Evolutionary conservation across 345 rosid species (phyloP), one percentile per base, ranked within the genome.

Genomic region (Syzygium oleosum): DNA sequence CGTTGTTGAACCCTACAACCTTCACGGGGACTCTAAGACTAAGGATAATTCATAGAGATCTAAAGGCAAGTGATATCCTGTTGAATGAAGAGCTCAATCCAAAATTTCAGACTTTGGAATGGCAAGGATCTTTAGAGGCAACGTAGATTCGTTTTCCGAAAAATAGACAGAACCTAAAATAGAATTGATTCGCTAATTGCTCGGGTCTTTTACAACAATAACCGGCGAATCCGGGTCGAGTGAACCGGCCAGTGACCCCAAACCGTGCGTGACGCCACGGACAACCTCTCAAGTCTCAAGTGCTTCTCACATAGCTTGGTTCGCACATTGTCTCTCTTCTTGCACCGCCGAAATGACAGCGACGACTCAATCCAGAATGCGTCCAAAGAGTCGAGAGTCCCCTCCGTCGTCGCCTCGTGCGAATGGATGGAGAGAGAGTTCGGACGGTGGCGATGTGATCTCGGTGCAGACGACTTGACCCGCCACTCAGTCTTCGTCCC

Each of bases 61-160:
- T 93, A 9, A 93, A 92, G 89, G 88, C 91, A 6, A 90, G 94
- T 84, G 92, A 92, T 80, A 90, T 94, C 56, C 89, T 94, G 89
- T 89, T 94, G 77, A 94, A 94, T 85, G 92, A 93, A 77, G 89
- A 91, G 53, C 55, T 93, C 17, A 92, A 92, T 52, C 94, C 94
- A 92, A n/a, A 21, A 93, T 94, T 86, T 92, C 92, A 43, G 93
- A 94, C 79, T 94, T 94, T 43, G 95, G 94, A 13, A 91, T 91
- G 88, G 95, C 94, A 5, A 90, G 91, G 87, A 87, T 93, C 84
- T 93, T 92, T 56, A 86, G 68, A 41, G 88, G 52, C 16, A 90
- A 90, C 59, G 88, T 92, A 83, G 87, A 90, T 90, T 41, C 43
- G 43, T 41, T 41, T 41, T 41, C 43, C 43, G 43, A 2, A 41